Evolutionary conservation across 352 stramenopile species (phyloP).

Genomic region (Phytophthora brassicae): DNA sequence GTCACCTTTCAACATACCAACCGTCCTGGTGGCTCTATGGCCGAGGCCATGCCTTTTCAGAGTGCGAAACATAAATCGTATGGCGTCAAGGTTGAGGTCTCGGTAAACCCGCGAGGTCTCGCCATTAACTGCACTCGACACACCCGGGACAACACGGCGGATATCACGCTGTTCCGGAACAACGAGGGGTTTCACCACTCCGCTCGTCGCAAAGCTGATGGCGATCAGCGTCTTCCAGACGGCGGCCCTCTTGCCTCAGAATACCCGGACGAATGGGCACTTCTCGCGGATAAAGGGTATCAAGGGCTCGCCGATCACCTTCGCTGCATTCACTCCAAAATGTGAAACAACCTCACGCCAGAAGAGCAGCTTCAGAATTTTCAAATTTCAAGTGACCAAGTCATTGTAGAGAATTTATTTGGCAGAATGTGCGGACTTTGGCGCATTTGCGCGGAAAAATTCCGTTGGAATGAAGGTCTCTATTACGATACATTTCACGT

Average conservation of each 20-base stretch:
- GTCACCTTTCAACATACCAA: slow-evolving; percentile 1
- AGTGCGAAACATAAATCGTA: neutral
- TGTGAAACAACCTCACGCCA: neutral
- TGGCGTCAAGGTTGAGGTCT: neutral
- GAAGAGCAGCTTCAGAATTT: neutral
- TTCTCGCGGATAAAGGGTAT: too few species aligned
- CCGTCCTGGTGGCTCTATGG: neutral
- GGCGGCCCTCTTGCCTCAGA: neutral
- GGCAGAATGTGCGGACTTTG: too few species aligned
- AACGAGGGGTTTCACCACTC: neutral
- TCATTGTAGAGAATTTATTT: too few species aligned
- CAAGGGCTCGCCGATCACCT: too few species aligned
- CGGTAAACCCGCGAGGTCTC: neutral
- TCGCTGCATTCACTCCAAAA: neutral
- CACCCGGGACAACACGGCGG: neutral
- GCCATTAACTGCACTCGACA: neutral
- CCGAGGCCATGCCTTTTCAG: neutral
- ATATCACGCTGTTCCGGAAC: neutral
- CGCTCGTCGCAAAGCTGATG: neutral
- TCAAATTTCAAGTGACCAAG: too few species aligned
- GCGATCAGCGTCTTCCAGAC: neutral
- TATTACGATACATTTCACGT: neutral
- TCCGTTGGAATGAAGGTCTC: neutral
- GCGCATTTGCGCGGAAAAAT: too few species aligned
- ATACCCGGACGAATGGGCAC: neutral